Percentiles rank a stretch among this genome's conserved stretches.
These are phyloP conservation scores for Fusarium fujikuroi DNA, from an alignment of 2,329 filamentous ascomycete species.

Conservation along the genomic window DNA sequence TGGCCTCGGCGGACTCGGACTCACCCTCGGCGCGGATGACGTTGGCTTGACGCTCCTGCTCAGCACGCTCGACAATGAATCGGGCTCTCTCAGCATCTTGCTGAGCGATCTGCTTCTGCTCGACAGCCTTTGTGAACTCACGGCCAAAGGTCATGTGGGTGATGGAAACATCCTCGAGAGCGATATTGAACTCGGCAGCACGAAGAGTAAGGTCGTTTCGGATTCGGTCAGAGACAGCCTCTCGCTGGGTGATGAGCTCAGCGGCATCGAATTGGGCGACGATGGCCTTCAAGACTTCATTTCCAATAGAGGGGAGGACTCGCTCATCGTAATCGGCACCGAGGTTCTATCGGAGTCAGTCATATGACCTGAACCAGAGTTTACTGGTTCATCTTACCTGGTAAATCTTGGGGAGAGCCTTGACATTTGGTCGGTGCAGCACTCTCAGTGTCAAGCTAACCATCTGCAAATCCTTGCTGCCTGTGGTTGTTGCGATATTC, in stretches of 20 bases:
- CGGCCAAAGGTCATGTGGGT: constrained; percentile 99
- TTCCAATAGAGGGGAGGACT: constrained; percentile 97
- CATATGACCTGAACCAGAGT: neutral
- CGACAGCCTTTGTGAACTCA: constrained; percentile 98
- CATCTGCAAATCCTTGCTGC: constrained; percentile 99
- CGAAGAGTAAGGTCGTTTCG: constrained; percentile 90
- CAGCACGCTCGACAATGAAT: constrained; percentile 98
- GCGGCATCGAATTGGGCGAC: constrained; percentile 99
- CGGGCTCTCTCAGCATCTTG: constrained; percentile 97
- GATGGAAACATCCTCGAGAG: constrained; percentile 97
- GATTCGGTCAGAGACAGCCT: constrained; percentile 96
- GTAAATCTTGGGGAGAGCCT: constrained; percentile 95
- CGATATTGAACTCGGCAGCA: constrained; percentile 97
- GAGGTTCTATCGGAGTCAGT: constrained; percentile 74
- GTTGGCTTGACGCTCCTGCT: constrained; percentile 98
- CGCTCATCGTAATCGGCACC: constrained; percentile 98
- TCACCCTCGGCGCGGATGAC: constrained; percentile 98
- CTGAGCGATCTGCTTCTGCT: constrained; percentile 99
- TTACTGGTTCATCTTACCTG: constrained; percentile 69
- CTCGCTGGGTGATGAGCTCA: constrained; percentile 98
- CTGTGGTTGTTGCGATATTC: constrained; percentile 97
- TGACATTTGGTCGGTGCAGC: constrained; percentile 92
- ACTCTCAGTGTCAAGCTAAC: constrained; percentile 97
- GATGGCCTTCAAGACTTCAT: constrained; percentile 98
- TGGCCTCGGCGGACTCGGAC: constrained; percentile 95